Evolutionary conservation across 164 flowering plant genomes (phyloP), one percentile per base, ranked within the genome.

Genomic region (Vitis rotundifolia): DNA sequence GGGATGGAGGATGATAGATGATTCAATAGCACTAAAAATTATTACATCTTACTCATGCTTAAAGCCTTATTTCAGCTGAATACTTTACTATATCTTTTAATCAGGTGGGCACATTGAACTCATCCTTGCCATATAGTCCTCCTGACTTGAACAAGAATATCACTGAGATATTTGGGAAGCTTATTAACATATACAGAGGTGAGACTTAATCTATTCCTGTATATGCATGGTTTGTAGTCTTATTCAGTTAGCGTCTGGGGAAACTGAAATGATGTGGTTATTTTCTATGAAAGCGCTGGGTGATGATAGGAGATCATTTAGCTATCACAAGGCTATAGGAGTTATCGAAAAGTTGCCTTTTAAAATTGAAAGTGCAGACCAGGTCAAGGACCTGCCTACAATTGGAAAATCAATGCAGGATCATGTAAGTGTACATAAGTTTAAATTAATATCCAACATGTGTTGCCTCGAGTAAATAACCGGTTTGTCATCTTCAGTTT

Each of bases 291-390:
- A 69, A 94, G 97, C 99, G 2, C 74, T 94, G 78, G 99, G 99
- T 71, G 99, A 94, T 71, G 99, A 94, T 47, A 74, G 97, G 70
- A 86, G 99, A 74, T 94, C 99, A 49, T 94, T 92, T 80, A 94
- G 99, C 91, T 94, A 94, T 75, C 69, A 91, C 82, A 94, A 92
- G 77, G 94, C 95, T 66, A 88, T 94, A 65, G 74, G 86, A 47
- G 94, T 92, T 50, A 91, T 94, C 76, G 99, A 94, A 82, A 89
- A 91, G 76, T 73, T 94, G 72, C 94, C 97, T 8, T 92, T 88
- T 71, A 88, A 84, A 80, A 92, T 94, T 78, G 90, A 89, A 76
- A 90, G 88, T 66, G 82, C 71, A 11, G 97, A 92, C 66, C 94
- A 92, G 79, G 92, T 94, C 64, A 88, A 91, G 72, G 78, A 87